Evolutionary conservation across 2,329 filamentous ascomycete species (phyloP), one percentile per base, ranked within the genome.

Genomic region (Epichloe glyceriae): DNA sequence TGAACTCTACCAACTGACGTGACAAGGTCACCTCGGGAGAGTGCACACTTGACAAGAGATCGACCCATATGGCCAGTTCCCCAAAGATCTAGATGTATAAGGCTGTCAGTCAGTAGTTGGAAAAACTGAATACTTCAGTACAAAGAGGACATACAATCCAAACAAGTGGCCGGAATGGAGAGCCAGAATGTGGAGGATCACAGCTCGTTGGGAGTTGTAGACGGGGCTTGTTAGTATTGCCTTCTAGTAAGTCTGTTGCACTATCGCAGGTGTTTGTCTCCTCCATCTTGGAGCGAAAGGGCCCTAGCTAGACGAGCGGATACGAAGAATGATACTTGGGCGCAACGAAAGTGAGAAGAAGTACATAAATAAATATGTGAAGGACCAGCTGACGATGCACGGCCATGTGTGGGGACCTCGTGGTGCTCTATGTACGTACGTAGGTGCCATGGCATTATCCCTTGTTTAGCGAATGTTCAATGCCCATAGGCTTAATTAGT

Each of bases 51-150:
- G 53, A 91, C 87, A 19, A 97, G 79, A 7, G 87, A 94, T 49
- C 88, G 84, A 53, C 93, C 93, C 76, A 97, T 95, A 62, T 98
- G 93, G 51, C 93, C 93, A n/a, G 90, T 96, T 46, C 88, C 90
- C 93, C 93, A 67, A 96, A 98, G 50, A 97, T 75, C 88, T 89
- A n/a, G n/a, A n/a, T n/a, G 14, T 53, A 47, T 15, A 34, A 44
- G 45, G n/a, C 47, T 15, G 20, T 30, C 3, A 56, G 48, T 42
- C 10, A 38, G 45, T 50, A 43, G 17, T 30, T 12, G 6, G 10
- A 7, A 17, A 19, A 26, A 1, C 6, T 19, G 14, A 37, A 14
- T 14, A 12, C 22, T 26, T n/a, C n/a, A n/a, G n/a, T 6, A 33
- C 14, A 47, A 14, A 26, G 4, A 40, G 2, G 15, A 40, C 52